A percentile compares a stretch with the other conserved stretches of the same genome.
phyloP scores from a whole-genome alignment of 108 stramenopile species.

The Nitzschia palea region DNA sequence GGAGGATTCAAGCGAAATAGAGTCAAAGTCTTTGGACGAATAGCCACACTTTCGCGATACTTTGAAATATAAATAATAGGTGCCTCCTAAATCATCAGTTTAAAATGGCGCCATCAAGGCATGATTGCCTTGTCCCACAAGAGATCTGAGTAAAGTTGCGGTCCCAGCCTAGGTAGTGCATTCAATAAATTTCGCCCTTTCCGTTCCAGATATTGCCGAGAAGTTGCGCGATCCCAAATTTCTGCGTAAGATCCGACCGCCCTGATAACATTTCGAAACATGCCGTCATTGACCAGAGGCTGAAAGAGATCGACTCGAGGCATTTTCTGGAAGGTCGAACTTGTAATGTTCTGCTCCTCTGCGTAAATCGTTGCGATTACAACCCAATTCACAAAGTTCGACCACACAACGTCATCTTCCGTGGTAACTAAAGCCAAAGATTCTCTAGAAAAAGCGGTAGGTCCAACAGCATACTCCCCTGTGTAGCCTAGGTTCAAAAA shows the following conservation, averaged over 20 bases:
- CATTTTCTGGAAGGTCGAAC: constrained; percentile 16
- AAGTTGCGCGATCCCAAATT: constrained; percentile 18
- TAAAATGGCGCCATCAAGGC: no score
- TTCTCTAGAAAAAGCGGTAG: constrained; percentile 18
- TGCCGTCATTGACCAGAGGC: background rate
- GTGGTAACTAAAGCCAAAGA: constrained; percentile 48
- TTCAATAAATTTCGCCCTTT: background rate
- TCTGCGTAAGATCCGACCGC: constrained; percentile 36
- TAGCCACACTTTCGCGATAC: no score
- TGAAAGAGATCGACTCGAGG: constrained; percentile 40
- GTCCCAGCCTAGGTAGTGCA: background rate
- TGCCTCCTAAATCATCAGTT: no score
- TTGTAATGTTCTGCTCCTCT: constrained; percentile 37
- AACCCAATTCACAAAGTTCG: constrained; percentile 49
- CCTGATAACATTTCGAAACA: constrained; percentile 23
- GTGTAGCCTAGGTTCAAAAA: constrained; percentile 19
- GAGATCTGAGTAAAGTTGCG: constrained; percentile 2
- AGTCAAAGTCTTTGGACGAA: no score
- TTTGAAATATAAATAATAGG: no score
- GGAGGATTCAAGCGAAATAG: no score
- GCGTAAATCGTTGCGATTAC: constrained; percentile 47
- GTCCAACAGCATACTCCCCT: constrained; percentile 25
- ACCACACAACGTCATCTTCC: constrained; percentile 47
- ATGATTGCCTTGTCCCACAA: constrained; percentile 16
- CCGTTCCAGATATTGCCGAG: background rate